These are phyloP conservation scores for Solanum bulbocastanum DNA, from an alignment of 257 asterid genomes.

Conservation along the genomic window DNA sequence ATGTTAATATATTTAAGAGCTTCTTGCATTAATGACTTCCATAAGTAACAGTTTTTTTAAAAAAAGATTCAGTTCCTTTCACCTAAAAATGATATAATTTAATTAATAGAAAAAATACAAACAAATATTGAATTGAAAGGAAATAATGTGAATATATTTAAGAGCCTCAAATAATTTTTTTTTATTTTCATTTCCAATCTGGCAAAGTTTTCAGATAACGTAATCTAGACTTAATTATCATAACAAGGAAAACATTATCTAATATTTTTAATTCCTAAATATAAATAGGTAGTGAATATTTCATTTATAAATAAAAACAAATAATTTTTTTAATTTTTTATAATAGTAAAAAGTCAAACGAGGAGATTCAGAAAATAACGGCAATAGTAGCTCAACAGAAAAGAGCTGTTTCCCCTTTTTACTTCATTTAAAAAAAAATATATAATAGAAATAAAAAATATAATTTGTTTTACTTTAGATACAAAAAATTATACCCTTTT, in stretches of 20 bases:
- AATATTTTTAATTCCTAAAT: background rate
- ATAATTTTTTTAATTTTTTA: background rate
- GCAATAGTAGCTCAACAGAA: constrained; percentile 12
- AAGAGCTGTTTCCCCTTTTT: constrained; percentile 10
- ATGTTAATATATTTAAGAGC: background rate
- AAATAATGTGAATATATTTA: background rate
- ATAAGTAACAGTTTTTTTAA: background rate
- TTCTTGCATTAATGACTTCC: background rate
- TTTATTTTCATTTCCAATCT: background rate
- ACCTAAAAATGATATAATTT: background rate
- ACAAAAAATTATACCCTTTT: background rate
- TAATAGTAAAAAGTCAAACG: background rate
- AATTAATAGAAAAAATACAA: background rate
- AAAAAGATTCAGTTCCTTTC: background rate
- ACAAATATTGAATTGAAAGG: background rate
- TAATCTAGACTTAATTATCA: background rate
- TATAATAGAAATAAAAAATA: background rate
- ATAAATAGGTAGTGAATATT: background rate
- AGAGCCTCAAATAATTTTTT: background rate
- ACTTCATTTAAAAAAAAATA: background rate
- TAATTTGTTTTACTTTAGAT: background rate
- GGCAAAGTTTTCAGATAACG: background rate
- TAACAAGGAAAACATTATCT: background rate
- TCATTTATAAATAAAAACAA: background rate
- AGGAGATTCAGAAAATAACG: background rate